These are phyloP conservation scores for Citrullus mucosospermus DNA, from an alignment of 306 rosid species.

Conservation along the genomic window DNA sequence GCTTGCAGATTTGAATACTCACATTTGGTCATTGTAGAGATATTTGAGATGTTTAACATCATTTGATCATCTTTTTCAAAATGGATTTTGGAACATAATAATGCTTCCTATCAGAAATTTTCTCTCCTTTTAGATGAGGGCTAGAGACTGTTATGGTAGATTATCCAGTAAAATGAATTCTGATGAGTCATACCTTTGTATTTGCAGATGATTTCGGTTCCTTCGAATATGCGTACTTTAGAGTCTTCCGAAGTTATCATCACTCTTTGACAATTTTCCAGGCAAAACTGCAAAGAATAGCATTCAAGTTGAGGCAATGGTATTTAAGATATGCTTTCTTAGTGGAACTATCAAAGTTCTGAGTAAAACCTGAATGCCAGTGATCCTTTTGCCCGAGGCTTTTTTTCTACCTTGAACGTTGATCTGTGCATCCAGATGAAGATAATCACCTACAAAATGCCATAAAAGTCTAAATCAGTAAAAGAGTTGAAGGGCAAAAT, in stretches of 20 bases:
- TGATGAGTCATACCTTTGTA: constrained; percentile 42
- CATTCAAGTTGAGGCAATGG: background rate
- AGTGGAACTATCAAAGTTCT: background rate
- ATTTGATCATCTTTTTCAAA: background rate
- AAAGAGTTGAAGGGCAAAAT: background rate
- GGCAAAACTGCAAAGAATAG: constrained; percentile 46
- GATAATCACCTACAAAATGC: constrained; percentile 37
- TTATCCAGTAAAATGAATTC: background rate
- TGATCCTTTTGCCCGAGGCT: constrained; percentile 55
- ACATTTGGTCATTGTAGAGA: background rate
- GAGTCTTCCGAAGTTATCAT: constrained; percentile 83
- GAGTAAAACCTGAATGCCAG: constrained; percentile 69
- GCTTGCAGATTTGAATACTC: background rate
- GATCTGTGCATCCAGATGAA: constrained; percentile 38
- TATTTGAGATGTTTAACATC: background rate
- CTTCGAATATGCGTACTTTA: constrained; percentile 61
- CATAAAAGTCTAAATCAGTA: constrained; percentile 18
- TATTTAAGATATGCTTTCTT: background rate
- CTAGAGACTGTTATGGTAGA: background rate
- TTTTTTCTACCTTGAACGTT: constrained; percentile 38
- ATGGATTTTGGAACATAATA: background rate
- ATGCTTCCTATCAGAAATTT: background rate
- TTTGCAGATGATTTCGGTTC: constrained; percentile 38
- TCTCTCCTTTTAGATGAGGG: background rate
- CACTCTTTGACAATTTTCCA: constrained; percentile 34